Evolutionary conservation across 495 filamentous ascomycete species (phyloP), one percentile per base, ranked within the genome.

Genomic region (Cryomyces antarcticus): DNA sequence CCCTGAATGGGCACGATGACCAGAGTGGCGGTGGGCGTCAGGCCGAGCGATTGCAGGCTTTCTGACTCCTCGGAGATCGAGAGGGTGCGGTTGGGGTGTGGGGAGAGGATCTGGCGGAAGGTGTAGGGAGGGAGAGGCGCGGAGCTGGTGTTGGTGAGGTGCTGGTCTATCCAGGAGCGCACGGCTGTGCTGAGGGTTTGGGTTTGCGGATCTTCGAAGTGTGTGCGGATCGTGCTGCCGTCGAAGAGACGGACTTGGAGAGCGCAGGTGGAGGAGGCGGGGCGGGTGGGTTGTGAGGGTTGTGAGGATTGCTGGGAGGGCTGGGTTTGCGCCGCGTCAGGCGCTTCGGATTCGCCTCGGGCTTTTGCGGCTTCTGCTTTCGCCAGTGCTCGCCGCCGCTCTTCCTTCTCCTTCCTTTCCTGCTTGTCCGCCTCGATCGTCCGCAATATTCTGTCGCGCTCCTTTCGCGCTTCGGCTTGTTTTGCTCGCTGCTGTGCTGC

Each of bases 181-280:
- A 96, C 80, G 34, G 81, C 71, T 5, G 52, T 61, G 7, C 62
- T 55, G n/a, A 95, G 68, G 10, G 72, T 81, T 7, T 72, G 64
- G 1, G 62, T 63, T 17, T 44, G 28, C 6, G 50, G 46, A 24
- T 24, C 17, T 24, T 24, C 17, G 55, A 96, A 94, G 17, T 68
- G 75, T 28, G 64, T 65, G 30, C 82, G 75, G 39, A 95, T 71
- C 10, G 73, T 83, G 30, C 72, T 73, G 9, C 88, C 88, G 54
- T 94, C 84, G 35, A 93, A 79, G 0, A 94, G 64, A 1, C 88
- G 75, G 35, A 94, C 72, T 51, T 89, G 86, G 5, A 96, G 58
- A 9, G 79, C 71, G 48, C 70, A 80, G 42, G 66, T 60, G 7
- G 38, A 37, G 37, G 35, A 10, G 37, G 39, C 35, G 33, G 30